A percentile compares a stretch with the other conserved stretches of the same genome.
These are phyloP conservation scores for Rhynchosporium secalis DNA, from an alignment of 2,329 filamentous ascomycete species.

Conservation along the genomic window DNA sequence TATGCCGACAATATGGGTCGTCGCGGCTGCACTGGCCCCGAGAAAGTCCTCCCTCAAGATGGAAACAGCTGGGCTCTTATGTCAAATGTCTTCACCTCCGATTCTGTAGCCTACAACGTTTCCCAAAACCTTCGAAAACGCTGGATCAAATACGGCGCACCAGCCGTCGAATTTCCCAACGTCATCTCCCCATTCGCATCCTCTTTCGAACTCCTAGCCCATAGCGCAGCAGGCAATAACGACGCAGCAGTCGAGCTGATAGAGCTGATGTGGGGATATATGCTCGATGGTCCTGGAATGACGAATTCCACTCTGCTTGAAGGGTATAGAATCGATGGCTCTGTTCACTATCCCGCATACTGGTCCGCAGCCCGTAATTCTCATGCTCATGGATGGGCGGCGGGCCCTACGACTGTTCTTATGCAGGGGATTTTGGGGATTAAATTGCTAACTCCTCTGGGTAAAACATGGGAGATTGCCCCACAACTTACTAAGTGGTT, in stretches of 20 bases:
- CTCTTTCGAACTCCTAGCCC: constrained; percentile 48
- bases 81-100: constrained; percentile 35
- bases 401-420: constrained; percentile 48
- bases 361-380: constrained; percentile 41
- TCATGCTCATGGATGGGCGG: constrained; percentile 51
- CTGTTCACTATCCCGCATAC: constrained; percentile 41
- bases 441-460: constrained; percentile 40
- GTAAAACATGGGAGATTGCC: constrained; percentile 43
- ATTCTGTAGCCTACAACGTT: constrained; percentile 23
- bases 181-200: constrained; percentile 51
- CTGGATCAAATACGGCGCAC: constrained; percentile 50
- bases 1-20: constrained; percentile 51
- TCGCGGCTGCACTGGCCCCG: constrained; percentile 49
- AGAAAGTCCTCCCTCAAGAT: constrained; percentile 58
- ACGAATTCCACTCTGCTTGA: constrained; percentile 43
- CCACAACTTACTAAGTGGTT: constrained; percentile 44
- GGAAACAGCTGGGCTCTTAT: constrained; percentile 56
- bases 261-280: constrained; percentile 53
- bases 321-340: constrained; percentile 42
- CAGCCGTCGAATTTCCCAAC: constrained; percentile 48
- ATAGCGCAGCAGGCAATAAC: constrained; percentile 45
- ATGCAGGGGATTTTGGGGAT: constrained; percentile 48
- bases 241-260: constrained; percentile 46
- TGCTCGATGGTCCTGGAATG: constrained; percentile 48
- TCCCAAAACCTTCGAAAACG: constrained; percentile 29